Conservation (phyloP, 2,329 filamentous ascomycete species). For the Penicillium sp. region DNA sequence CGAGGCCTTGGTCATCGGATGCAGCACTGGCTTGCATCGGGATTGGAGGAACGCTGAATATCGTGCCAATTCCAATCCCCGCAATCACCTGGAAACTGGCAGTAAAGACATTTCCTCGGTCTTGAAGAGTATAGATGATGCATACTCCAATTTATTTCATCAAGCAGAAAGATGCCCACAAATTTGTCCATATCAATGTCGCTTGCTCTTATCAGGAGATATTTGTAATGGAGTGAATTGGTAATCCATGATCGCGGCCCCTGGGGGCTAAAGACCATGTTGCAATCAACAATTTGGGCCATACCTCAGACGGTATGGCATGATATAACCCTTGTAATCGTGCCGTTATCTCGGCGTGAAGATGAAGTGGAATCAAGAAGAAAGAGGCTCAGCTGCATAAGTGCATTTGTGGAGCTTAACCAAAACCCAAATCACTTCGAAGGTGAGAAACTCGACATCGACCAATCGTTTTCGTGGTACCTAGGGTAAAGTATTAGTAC, state of each 20-base stretch:
- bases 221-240: not conserved
- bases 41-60: not conserved
- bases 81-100: not conserved
- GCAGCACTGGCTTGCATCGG: not conserved
- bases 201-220: not conserved
- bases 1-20: not conserved
- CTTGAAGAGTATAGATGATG: no score
- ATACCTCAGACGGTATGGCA: no score
- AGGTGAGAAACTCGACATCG: not conserved
- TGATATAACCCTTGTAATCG: no score
- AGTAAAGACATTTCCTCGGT: slow-evolving; percentile 52
- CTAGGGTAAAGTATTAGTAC: no score
- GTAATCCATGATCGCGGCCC: not conserved
- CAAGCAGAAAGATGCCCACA: not conserved
- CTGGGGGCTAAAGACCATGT: not conserved
- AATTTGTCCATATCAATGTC: not conserved
- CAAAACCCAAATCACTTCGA: no score
- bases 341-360: no score
- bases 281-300: not conserved
- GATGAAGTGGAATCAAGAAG: no score
- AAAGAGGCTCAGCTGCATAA: no score
- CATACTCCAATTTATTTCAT: not conserved
- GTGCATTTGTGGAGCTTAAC: no score
- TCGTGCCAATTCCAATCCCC: not conserved
- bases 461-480: not conserved